Evolutionary conservation across 257 asterid genomes (phyloP).

Genomic region (Jacaranda mimosifolia): DNA sequence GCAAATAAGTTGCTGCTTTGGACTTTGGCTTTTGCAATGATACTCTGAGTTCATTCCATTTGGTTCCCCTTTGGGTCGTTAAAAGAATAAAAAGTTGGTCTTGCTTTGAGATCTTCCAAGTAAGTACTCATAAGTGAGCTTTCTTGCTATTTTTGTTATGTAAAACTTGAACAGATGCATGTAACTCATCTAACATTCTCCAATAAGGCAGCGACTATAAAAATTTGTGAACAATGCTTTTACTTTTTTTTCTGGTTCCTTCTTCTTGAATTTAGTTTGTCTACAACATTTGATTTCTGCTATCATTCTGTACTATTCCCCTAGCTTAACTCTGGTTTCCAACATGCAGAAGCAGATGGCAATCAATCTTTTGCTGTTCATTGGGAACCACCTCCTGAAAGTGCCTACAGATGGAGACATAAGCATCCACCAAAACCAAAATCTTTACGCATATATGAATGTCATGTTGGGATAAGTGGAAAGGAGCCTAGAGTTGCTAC

Average conservation of each 20-base stretch:
- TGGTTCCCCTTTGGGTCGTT: constrained; percentile 9
- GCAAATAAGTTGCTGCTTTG: neutral
- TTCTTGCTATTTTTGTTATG: neutral
- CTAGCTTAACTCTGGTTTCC: constrained; percentile 33
- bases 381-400: constrained; percentile 97
- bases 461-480: constrained; percentile 96
- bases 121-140: constrained; percentile 10
- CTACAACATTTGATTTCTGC: constrained; percentile 24
- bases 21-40: constrained; percentile 14
- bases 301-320: constrained; percentile 9
- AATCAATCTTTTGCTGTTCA: constrained; percentile 88
- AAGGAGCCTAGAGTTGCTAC: constrained; percentile 74
- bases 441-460: constrained; percentile 90
- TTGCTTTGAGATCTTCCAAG: constrained; percentile 15
- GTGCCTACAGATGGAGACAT: constrained; percentile 81
- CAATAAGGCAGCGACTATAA: neutral
- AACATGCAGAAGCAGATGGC: constrained; percentile 69
- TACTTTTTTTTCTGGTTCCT: constrained; percentile 18
- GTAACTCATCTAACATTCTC: neutral
- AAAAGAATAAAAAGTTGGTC: neutral
- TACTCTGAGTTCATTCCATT: constrained; percentile 18
- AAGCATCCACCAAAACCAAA: constrained; percentile 78
- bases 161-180: constrained; percentile 5
- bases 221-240: constrained; percentile 4
- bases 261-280: constrained; percentile 19